Evolutionary conservation across 495 filamentous ascomycete species (phyloP).

Genomic region (Talaromyces trachyspermus): DNA sequence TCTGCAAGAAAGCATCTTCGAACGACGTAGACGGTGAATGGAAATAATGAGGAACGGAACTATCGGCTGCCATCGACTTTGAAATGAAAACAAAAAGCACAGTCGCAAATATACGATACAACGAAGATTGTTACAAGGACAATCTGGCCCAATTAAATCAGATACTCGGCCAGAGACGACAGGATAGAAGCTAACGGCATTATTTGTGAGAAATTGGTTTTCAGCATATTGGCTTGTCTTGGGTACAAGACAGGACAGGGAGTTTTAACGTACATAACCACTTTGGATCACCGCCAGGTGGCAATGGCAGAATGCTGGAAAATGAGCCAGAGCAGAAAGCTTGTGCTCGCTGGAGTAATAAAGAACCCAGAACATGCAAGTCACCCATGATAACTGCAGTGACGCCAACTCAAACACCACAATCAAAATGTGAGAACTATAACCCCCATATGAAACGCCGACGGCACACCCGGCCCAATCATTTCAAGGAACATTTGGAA

Average conservation of each 20-base stretch:
- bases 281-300: conserved; percentile 56
- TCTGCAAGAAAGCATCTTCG: conserved; percentile 7
- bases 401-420: conserved; percentile 24
- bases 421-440: conserved; percentile 13
- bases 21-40: conserved; percentile 11
- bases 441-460: conserved; percentile 29
- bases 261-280: conserved; percentile 75
- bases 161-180: conserved; percentile 25
- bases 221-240: conserved; percentile 44
- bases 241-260: conserved; percentile 44
- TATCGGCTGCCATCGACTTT: conserved; percentile 10
- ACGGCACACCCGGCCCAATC: conserved; percentile 25
- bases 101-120: conserved; percentile 18
- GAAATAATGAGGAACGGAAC: conserved; percentile 10
- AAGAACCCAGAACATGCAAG: conserved; percentile 23
- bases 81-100: not conserved
- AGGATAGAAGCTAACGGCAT: conserved; percentile 34
- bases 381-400: conserved; percentile 27
- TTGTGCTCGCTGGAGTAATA: conserved; percentile 13
- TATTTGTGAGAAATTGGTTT: conserved; percentile 47
- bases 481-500: conserved; percentile 26
- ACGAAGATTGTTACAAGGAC: conserved; percentile 33
- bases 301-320: conserved; percentile 41
- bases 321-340: conserved; percentile 26
- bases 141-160: conserved; percentile 17